Evolutionary conservation across 805 yeast genomes (phyloP).

Genomic region (Candida easanensis): DNA sequence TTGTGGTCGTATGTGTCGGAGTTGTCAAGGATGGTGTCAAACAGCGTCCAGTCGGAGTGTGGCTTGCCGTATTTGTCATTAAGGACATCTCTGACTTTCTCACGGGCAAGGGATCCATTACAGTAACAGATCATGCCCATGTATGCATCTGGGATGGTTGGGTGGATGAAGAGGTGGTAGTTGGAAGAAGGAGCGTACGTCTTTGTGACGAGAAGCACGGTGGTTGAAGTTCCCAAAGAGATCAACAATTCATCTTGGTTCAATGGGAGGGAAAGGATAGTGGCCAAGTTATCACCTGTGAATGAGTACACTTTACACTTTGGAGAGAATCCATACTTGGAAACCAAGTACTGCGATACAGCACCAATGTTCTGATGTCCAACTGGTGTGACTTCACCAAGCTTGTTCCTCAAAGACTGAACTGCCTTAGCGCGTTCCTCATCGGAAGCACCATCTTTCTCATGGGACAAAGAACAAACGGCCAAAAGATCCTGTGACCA

Average conservation of each 20-base stretch:
- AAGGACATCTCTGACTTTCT: slow-evolving; percentile 61
- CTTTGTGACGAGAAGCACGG: slow-evolving; percentile 78
- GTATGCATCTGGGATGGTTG: slow-evolving; percentile 68
- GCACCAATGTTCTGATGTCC: slow-evolving; percentile 47
- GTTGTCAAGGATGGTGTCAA: slow-evolving; percentile 50
- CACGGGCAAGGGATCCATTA: slow-evolving; percentile 87
- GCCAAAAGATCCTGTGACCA: slow-evolving; percentile 59
- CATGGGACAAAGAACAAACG: slow-evolving; percentile 32
- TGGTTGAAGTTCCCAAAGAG: slow-evolving; percentile 90
- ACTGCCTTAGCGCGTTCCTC: slow-evolving; percentile 8
- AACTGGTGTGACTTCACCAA: slow-evolving; percentile 52
- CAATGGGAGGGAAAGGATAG: slow-evolving; percentile 79
- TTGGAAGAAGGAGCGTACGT: slow-evolving; percentile 74
- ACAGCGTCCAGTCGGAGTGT: slow-evolving; percentile 54
- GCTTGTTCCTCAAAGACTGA: slow-evolving; percentile 42
- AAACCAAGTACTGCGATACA: slow-evolving; percentile 57
- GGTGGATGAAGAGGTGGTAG: slow-evolving; percentile 85
- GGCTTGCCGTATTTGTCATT: slow-evolving; percentile 41
- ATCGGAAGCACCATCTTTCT: slow-evolving; percentile 24
- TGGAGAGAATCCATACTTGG: slow-evolving; percentile 59
- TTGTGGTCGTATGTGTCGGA: slow-evolving; percentile 34
- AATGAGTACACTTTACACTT: slow-evolving; percentile 67
- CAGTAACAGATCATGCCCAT: slow-evolving; percentile 97
- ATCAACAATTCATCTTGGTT: slow-evolving; percentile 72
- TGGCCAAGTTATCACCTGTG: slow-evolving; percentile 91